Evolutionary conservation across 1,284 basidiomycete species (phyloP).

Genomic region (Mycosarcoma maydis): DNA sequence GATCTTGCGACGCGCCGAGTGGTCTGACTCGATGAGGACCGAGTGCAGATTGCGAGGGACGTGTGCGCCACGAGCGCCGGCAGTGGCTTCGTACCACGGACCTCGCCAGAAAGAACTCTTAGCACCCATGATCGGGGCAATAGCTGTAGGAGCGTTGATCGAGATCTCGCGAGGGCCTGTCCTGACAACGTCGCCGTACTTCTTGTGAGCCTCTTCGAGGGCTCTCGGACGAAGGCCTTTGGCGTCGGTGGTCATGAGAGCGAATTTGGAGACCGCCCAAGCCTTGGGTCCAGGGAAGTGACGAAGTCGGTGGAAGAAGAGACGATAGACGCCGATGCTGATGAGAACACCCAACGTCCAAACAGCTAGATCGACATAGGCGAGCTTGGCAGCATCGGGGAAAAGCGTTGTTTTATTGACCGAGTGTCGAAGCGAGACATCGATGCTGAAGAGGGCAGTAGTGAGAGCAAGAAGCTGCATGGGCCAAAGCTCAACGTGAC

Average conservation of each 20-base stretch:
- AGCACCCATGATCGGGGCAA: slow-evolving; percentile 30
- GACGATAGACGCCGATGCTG: slow-evolving; percentile 36
- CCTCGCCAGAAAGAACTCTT: slow-evolving; percentile 27
- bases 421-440: slow-evolving; percentile 3
- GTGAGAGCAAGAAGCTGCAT: slow-evolving; percentile 10
- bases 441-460: slow-evolving; percentile 7
- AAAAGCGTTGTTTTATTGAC: slow-evolving; percentile 1
- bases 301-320: slow-evolving; percentile 37
- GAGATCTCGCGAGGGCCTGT: slow-evolving; percentile 41
- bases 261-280: slow-evolving; percentile 28
- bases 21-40: slow-evolving; percentile 17
- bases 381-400: slow-evolving; percentile 3
- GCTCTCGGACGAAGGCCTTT: slow-evolving; percentile 15
- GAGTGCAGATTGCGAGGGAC: slow-evolving; percentile 31
- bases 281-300: slow-evolving; percentile 34
- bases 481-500: slow-evolving; percentile 24
- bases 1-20: slow-evolving; percentile 28
- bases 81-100: slow-evolving; percentile 36
- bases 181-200: slow-evolving; percentile 42
- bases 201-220: slow-evolving; percentile 23
- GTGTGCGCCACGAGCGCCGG: slow-evolving; percentile 11
- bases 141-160: slow-evolving; percentile 29
- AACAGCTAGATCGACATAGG: slow-evolving; percentile 6
- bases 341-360: slow-evolving; percentile 4
- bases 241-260: slow-evolving; percentile 26